Evolutionary conservation across 78 protist species (phyloP).

Genomic region (Speleostelium caveatum): DNA sequence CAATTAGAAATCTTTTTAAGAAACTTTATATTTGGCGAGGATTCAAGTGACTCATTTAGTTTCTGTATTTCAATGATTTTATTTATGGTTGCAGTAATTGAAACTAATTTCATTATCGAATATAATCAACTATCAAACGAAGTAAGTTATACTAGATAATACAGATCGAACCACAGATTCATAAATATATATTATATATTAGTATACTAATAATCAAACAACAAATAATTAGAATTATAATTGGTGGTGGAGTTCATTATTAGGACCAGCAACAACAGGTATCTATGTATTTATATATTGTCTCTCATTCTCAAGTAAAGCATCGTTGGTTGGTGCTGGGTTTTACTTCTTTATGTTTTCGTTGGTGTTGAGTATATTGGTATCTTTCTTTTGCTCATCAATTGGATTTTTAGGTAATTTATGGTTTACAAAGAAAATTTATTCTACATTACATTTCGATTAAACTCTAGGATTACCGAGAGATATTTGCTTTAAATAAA

Average conservation of each 20-base stretch:
- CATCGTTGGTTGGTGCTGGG: not conserved
- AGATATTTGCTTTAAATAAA: too few species aligned
- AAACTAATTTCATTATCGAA: conserved; percentile 23
- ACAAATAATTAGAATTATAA: conserved; percentile 33
- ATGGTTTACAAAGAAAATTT: conserved; percentile 54
- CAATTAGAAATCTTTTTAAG: conserved; percentile 5
- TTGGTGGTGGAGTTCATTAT: conserved; percentile 80
- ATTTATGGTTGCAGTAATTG: conserved; percentile 20
- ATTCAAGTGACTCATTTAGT: not conserved
- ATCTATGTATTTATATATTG: conserved; percentile 44
- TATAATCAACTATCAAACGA: conserved; percentile 66
- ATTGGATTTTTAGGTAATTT: conserved; percentile 58
- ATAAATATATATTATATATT: too few species aligned
- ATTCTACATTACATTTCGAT: conserved; percentile 70
- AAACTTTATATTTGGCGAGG: not conserved
- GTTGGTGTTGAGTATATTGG: not conserved
- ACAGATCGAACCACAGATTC: too few species aligned
- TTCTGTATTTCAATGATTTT: conserved; percentile 22
- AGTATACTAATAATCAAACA: not conserved
- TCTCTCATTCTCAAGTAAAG: conserved; percentile 19
- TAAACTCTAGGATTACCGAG: too few species aligned
- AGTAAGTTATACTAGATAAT: not conserved
- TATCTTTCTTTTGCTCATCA: conserved; percentile 57
- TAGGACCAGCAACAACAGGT: conserved; percentile 56
- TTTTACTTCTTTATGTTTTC: conserved; percentile 61